Evolutionary conservation across 345 rosid genomes (phyloP), one percentile per base, ranked within the genome.

Genomic region (Populus nigra): DNA sequence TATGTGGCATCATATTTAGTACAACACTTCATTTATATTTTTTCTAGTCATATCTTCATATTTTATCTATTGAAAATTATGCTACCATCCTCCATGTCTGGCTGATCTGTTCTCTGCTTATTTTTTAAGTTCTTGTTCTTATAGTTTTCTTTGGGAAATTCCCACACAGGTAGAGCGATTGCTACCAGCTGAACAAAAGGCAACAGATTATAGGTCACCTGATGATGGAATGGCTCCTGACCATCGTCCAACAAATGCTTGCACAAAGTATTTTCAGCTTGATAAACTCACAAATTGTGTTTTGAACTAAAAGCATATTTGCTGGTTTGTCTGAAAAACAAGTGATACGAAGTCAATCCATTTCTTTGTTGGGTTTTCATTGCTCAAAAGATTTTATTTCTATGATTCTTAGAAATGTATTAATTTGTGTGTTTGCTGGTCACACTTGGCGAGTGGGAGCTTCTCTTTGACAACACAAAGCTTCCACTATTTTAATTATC

Each of bases 191-290:
- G 98, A 96, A 80, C 99, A 93, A 77, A 96, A 89, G 91, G 82
- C 97, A 80, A 91, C 98, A 35, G 98, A 96, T 85, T 96, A 91
- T 85, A 84, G 86, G 49, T 92, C 97, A 73, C 94, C 98, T 69
- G 99, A 94, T 86, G 99, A 94, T 84, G 99, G 97, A 81, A 87
- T 92, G 73, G 89, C 86, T 84, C 92, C 94, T 78, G 98, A 94
- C 83, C 97, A 96, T 89, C 97, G 97, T 69, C 94, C 99, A 79
- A 96, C 99, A 76, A 94, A 65, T 89, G 98, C 98, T 69, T 96
- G 99, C 88, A 90, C 88, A 69, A 92, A 95, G 99, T 94, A 90
- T 66, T 79, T 74, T 22, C 15, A n/a, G 36, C 16, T 25, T 3
- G n/a, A 62, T 22, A 38, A 49, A 50, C 43, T 45, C 33, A 49